phyloP scores from a whole-genome alignment of 169 alveolate species.

The Perkinsus marinus region DNA sequence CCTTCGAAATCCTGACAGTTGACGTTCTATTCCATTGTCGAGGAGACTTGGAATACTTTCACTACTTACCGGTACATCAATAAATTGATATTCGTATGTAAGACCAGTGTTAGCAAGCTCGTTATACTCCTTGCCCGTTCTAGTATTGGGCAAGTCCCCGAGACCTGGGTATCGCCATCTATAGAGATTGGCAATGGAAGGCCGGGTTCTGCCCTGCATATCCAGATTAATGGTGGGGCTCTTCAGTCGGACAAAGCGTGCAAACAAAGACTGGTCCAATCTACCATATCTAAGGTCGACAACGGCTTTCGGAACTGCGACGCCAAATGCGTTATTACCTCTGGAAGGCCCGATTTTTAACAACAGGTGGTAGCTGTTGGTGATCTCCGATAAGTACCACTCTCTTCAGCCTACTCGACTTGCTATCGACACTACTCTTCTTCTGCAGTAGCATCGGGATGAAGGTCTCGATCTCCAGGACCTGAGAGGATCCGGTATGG shows the following conservation, averaged over 20 bases:
- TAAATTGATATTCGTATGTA: conserved; percentile 54
- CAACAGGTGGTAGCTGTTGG: conserved; percentile 81
- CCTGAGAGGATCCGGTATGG: too few species aligned
- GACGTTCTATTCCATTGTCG: background rate
- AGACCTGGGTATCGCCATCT: conserved; percentile 57
- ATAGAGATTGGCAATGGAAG: conserved; percentile 64
- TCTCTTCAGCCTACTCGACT: conserved; percentile 22
- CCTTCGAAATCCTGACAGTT: conserved; percentile 32
- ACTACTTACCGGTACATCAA: conserved; percentile 42
- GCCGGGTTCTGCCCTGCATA: conserved; percentile 74
- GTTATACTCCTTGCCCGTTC: conserved; percentile 10
- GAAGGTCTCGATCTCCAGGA: conserved; percentile 66
- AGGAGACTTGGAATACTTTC: background rate
- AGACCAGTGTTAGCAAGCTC: conserved; percentile 35
- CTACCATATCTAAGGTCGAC: conserved; percentile 41
- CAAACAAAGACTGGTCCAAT: conserved; percentile 62
- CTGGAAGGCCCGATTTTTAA: conserved; percentile 45
- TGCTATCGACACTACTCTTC: conserved; percentile 19
- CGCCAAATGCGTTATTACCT: background rate
- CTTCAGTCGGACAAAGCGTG: conserved; percentile 53
- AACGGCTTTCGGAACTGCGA: background rate
- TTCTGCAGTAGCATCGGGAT: conserved; percentile 72
- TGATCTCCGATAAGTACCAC: conserved; percentile 80
- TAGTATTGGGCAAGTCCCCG: conserved; percentile 33
- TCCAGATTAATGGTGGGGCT: conserved; percentile 56